Conservation (phyloP, 2,329 filamentous ascomycete species). For the Clonostachys rosea region DNA sequence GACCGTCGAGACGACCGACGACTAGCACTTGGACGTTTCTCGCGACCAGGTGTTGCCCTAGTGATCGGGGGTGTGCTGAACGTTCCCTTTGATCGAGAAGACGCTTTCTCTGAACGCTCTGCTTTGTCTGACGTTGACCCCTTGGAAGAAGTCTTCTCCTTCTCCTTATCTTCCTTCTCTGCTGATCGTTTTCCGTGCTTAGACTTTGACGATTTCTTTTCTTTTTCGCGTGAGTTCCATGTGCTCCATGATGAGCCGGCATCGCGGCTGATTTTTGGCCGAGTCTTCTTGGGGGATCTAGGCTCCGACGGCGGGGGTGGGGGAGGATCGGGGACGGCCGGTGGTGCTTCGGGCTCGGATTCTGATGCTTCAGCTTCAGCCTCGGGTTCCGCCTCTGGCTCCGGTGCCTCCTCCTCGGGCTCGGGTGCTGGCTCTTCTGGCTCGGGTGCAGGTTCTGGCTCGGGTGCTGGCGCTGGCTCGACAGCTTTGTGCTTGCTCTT, state of each 20-base stretch:
- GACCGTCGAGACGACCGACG: constrained; percentile 64
- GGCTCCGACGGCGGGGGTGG: constrained; percentile 48
- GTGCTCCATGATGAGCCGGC: constrained; percentile 68
- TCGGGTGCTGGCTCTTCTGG: constrained; percentile 18
- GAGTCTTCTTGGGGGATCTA: constrained; percentile 67
- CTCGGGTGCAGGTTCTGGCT: constrained; percentile 11
- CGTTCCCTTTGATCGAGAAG: constrained; percentile 52
- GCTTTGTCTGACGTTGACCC: constrained; percentile 72
- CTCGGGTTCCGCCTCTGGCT: constrained; percentile 26
- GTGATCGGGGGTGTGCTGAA: constrained; percentile 66
- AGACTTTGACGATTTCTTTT: constrained; percentile 40
- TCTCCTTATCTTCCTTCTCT: constrained; percentile 65
- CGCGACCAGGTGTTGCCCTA: constrained; percentile 64
- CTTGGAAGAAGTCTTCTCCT: constrained; percentile 63
- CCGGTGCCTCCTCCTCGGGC: constrained; percentile 36
- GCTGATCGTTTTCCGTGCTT: constrained; percentile 32
- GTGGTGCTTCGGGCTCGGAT: constrained; percentile 33
- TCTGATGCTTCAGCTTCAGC: constrained; percentile 18
- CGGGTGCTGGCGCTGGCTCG: constrained; percentile 7
- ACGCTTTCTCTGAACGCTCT: constrained; percentile 36
- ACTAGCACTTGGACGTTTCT: constrained; percentile 51
- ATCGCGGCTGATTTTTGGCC: constrained; percentile 70
- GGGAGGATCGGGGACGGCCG: constrained; percentile 40
- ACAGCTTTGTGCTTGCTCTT: constrained; percentile 13
- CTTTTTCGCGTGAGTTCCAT: constrained; percentile 64